Percentiles rank a stretch among this genome's conserved stretches.
These are phyloP conservation scores for Elaeis oleifera DNA, from an alignment of 202 grass and related monocot species.

Conservation along the genomic window DNA sequence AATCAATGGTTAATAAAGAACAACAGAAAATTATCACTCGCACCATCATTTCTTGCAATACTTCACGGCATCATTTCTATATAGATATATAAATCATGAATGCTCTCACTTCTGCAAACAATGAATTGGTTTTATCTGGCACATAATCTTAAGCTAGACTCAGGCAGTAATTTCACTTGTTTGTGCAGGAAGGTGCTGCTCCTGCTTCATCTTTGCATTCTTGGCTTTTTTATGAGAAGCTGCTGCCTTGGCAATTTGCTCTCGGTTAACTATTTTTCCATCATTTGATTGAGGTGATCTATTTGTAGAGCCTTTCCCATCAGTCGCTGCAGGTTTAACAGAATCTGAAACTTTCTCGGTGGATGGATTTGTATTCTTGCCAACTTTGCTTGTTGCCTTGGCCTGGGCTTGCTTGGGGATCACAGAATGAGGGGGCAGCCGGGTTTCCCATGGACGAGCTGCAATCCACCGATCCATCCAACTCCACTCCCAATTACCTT, in stretches of 20 bases:
- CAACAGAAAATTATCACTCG: too few relatives aligned
- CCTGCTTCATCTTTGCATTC: slow-evolving; percentile 36
- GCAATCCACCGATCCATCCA: slow-evolving; percentile 92
- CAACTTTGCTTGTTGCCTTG: slow-evolving; percentile 36
- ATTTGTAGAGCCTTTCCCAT: slow-evolving; percentile 41
- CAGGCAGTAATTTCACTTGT: too few relatives aligned
- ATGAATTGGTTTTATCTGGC: too few relatives aligned
- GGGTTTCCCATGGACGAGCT: slow-evolving; percentile 80
- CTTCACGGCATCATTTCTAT: too few relatives aligned
- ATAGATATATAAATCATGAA: too few relatives aligned
- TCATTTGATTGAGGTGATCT: slow-evolving; percentile 32
- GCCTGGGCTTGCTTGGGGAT: slow-evolving; percentile 32
- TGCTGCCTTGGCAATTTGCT: slow-evolving; percentile 30
- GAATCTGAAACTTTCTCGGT: slow-evolving; percentile 35
- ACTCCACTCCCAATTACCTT: slow-evolving; percentile 86
- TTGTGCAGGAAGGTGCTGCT: slow-evolving; percentile 11
- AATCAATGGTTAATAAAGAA: too few relatives aligned
- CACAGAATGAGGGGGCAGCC: slow-evolving; percentile 35
- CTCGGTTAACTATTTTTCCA: slow-evolving; percentile 38
- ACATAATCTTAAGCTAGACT: too few relatives aligned
- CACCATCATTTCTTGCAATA: too few relatives aligned
- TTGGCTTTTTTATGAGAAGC: slow-evolving; percentile 37
- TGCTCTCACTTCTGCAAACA: too few relatives aligned
- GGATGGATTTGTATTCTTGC: slow-evolving; percentile 30
- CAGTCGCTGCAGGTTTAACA: slow-evolving; percentile 37